Base-by-base conservation (phyloP, 129 eudicot genomes). In the Pittosporum tobira region DNA sequence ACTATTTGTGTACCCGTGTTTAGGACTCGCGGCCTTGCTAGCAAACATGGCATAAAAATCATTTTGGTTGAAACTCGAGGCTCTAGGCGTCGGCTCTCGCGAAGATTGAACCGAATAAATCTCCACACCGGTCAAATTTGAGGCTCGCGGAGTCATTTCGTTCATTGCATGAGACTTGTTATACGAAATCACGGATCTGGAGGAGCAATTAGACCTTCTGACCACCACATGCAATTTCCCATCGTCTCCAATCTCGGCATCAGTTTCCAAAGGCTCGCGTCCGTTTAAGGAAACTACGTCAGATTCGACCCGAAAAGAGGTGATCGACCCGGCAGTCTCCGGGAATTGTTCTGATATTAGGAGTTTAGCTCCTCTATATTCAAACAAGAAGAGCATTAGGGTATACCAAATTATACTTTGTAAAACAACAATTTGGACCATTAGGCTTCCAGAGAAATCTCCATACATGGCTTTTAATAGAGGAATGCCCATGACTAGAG, bases 361-460 rank as follows among this genome's bases (percentile, higher is more conserved):
- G 24, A 83, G 70, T 66, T 71, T 85, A 0, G 97, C 97, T 12
- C 95, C 94, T 48, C 97, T 63, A 34, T 79, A 90, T 59, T 90
- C 97, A 42, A 90, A 90, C 87, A 90, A 19, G 57, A 90, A 82
- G 12, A 90, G 71, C 95, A 90, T 90, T 27, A 90, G 77, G 2
- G 97, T 90, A 71, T 90, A 90, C 97, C 97, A 90, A 0, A 90
- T 73, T 1, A 90, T 88, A 63, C 97, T 90, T 64, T 90, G 97
- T 59, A 85, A 65, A 8, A 90, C 97, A 12, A 90, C 97, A 21
- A 90, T 85, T 23, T 90, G 97, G 6, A 90, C 97, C 97, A 90
- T 90, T 0, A 90, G 80, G 58, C 71, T 57, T 3, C 95, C 97
- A 0, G 95, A 85, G 67, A 79, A 82, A 44, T 90, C 94, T 13